Evolutionary conservation across 2,329 filamentous ascomycete genomes (phyloP).

Genomic region (Aspergillus carbonarius): DNA sequence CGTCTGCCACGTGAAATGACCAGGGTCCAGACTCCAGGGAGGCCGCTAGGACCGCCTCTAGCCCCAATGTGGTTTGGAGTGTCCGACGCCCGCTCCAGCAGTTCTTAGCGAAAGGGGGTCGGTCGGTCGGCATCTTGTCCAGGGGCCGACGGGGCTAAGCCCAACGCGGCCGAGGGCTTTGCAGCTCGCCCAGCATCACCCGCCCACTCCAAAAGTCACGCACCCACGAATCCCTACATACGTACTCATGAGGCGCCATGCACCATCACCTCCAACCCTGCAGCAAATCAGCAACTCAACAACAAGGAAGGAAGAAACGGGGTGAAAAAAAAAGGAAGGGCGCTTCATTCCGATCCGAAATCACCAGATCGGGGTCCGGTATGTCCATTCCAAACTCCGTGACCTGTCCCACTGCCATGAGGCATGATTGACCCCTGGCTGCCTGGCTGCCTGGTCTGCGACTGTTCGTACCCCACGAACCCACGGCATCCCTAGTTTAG

Average conservation of each 20-base stretch:
- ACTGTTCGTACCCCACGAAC: slow-evolving; percentile 17
- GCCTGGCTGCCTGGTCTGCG: slow-evolving; percentile 22
- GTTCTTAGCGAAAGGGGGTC: slow-evolving; percentile 16
- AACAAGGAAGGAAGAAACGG: background rate
- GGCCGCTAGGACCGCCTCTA: slow-evolving; percentile 15
- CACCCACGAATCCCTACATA: background rate
- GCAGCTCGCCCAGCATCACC: background rate
- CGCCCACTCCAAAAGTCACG: background rate
- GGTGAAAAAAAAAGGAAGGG: background rate
- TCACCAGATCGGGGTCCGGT: background rate
- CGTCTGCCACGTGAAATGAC: slow-evolving; percentile 28
- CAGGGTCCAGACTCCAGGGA: slow-evolving; percentile 25
- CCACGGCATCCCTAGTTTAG: slow-evolving; percentile 6
- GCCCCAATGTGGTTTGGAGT: slow-evolving; percentile 7
- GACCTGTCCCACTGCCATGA: background rate
- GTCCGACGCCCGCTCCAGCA: slow-evolving; percentile 26
- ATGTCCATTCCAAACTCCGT: background rate
- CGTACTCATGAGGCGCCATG: background rate
- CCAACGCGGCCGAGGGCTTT: background rate
- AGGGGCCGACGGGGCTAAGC: background rate
- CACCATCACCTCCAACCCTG: background rate
- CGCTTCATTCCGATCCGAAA: background rate
- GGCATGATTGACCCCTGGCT: background rate
- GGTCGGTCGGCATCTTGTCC: slow-evolving; percentile 6
- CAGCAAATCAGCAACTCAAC: background rate